Evolutionary conservation across 352 stramenopile genomes (phyloP), one percentile per base, ranked within the genome.

Genomic region (Globisporangium acanthophoron): DNA sequence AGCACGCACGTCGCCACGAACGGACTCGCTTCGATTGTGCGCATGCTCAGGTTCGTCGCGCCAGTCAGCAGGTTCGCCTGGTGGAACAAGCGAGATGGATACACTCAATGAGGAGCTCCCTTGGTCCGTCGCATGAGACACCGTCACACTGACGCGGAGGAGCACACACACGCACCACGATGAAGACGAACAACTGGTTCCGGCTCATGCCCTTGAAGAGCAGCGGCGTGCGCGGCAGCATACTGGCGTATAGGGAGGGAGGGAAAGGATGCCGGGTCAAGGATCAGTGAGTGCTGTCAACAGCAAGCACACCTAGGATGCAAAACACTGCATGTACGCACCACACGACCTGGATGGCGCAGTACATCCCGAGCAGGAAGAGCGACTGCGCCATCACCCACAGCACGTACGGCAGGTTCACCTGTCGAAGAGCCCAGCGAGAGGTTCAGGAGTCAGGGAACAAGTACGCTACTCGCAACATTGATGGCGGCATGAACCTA

Each of bases 131-230:
- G 46, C 5, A 20, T 9, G 13, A 49, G 3, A 49, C 35, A 21
- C 7, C 15, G 12, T 13, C 47, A 15, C n/a, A 13, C 24, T 21
- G 29, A 21, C 33, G 27, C n/a, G 29, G 16, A n/a, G 12, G 15
- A 33, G 40, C 3, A 41, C 7, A 12, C 6, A 8, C 11, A 64
- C 70, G 40, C 71, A 92, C 82, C 58, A 90, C 58, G 54, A 94
- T 66, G 53, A 94, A 94, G 53, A 92, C 62, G 56, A 92, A 92
- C 55, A 94, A 74, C 65, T 92, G 83, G 69, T 92, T 94, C 66
- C 75, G 78, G 54, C 85, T 91, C 47, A 90, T 71, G 60, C 85
- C 85, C 27, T 76, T 64, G 58, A 80, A 94, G 6, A 94, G 59
- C 24, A 90, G 51, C 15, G 83, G 82, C 18, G 77, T 78, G 37